Base-by-base conservation (phyloP, 2,329 filamentous ascomycete genomes). In the Cladobotryum mycophilum region DNA sequence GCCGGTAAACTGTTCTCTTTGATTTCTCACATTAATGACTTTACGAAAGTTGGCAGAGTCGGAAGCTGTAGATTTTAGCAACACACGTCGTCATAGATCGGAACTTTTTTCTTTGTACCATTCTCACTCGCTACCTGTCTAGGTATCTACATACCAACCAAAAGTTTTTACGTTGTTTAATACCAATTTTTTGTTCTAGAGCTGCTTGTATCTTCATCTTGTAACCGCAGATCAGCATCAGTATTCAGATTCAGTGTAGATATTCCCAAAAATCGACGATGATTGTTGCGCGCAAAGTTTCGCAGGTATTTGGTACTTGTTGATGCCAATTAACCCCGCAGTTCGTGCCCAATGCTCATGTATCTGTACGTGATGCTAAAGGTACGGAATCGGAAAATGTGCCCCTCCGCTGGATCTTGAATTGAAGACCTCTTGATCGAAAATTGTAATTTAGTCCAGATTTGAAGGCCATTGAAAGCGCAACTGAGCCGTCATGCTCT, bases 401-500 rank as follows among this genome's bases (percentile, higher is more conserved):
- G 41, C 48, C 37, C 41, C 45, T 45, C 54, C 53, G 54, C 30
- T 22, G 36, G 48, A 48, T 18, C 49, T 42, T 61, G 38, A 41
- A 41, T 17, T 41, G 38, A 9, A 13, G 38, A 14, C 55, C 42
- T 22, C 33, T 11, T 8, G 34, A 41, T 60, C 56, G 54, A 51
- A 22, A 6, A n/a, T 43, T 25, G 48, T 38, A 36, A 36, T 49
- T 53, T 54, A 40, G 53, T 52, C 61, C 56, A 66, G 65, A 65
- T 56, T 63, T 64, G 59, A 61, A 44, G 18, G 17, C 9, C 43
- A 37, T 43, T 20, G 47, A 41, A 42, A 49, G 38, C 46, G 42
- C 15, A 50, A 42, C 38, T 47, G 20, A 45, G 50, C 63, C 66
- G 67, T 62, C 57, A 83, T 82, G 80, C 80, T 81, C 61, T 60